Evolutionary conservation across 2,329 filamentous ascomycete genomes (phyloP).

Genomic region (Aureobasidium sp.): DNA sequence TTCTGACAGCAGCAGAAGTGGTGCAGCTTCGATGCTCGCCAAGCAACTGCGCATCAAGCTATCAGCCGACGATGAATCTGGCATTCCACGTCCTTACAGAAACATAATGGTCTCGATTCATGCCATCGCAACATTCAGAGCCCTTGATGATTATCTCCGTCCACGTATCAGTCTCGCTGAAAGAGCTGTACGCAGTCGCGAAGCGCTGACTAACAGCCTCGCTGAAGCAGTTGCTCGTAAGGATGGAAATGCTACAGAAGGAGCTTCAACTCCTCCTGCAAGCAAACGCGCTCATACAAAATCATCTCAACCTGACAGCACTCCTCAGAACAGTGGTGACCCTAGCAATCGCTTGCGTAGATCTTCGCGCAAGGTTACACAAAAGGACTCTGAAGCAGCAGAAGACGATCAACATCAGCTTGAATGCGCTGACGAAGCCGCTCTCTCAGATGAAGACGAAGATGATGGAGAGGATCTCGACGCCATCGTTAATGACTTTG

Average conservation of each 20-base stretch:
- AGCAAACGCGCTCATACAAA: neutral
- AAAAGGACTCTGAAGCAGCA: constrained; percentile 37
- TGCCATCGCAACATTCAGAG: constrained; percentile 95
- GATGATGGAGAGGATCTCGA: constrained; percentile 56
- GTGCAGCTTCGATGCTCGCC: constrained; percentile 88
- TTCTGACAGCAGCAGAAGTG: constrained; percentile 82
- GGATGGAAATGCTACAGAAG: constrained; percentile 50
- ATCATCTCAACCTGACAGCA: constrained; percentile 5
- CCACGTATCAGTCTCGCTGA: constrained; percentile 80
- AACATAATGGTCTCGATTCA: constrained; percentile 99
- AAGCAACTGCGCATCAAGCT: constrained; percentile 90
- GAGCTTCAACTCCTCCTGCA: constrained; percentile 12
- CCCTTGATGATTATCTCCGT: constrained; percentile 88
- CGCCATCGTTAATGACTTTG: constrained; percentile 81
- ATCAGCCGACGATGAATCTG: constrained; percentile 80
- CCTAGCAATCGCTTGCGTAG: constrained; percentile 20
- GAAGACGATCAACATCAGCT: constrained; percentile 60
- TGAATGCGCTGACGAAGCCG: constrained; percentile 89
- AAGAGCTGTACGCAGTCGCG: constrained; percentile 51
- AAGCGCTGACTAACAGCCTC: constrained; percentile 58
- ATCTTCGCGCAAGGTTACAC: constrained; percentile 24
- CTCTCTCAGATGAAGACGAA: constrained; percentile 55
- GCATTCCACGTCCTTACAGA: constrained; percentile 77
- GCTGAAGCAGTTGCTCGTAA: constrained; percentile 40
- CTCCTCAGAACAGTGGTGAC: constrained; percentile 2